Evolutionary conservation across 2,329 filamentous ascomycete species (phyloP), one percentile per base, ranked within the genome.

Genomic region (Alternaria brassicicola): DNA sequence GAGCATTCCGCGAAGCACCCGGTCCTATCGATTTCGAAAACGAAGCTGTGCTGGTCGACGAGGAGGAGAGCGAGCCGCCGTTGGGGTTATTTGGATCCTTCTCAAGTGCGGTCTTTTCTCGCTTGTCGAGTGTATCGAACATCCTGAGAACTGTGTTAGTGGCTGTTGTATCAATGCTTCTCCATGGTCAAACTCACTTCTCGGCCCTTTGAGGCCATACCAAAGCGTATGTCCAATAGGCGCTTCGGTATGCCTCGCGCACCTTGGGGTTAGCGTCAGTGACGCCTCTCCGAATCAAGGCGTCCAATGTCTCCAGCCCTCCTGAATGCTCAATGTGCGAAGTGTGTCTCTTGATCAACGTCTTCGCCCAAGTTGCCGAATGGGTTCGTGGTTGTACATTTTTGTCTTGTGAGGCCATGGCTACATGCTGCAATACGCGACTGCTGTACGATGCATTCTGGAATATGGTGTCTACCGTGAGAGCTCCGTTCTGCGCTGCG

Each of bases 211-310:
- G 84, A 2, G 90, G 89, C 91, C 93, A 98, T 17, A 92, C 83
- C 31, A 81, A 82, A 58, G 88, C 86, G 75, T 93, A 97, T 0
- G 83, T 82, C 95, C 95, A 99, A 76, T 91, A 99, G 0, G 92
- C 91, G 35, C 87, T 85, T 67, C 95, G 87, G 83, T 91, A 94
- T 63, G 87, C 89, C 77, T 97, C 93, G 69, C 95, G 87, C 43
- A 98, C 94, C 28, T 89, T 90, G 7, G 93, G 93, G 71, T 98
- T 97, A 12, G 94, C 84, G 80, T 99, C 95, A 21, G 83, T 84
- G n/a, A 99, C 83, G 0, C 94, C 91, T 74, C 93, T 96, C 76
- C 90, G 93, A 71, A 99, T 86, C 66, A 90, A 92, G 77, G 96
- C 96, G 65, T 96, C 92, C 13, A 96, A 85, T 26, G 92, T 71